These are phyloP conservation scores for Metarhizium rileyi DNA, from an alignment of 2,329 filamentous ascomycete species.

Conservation along the genomic window DNA sequence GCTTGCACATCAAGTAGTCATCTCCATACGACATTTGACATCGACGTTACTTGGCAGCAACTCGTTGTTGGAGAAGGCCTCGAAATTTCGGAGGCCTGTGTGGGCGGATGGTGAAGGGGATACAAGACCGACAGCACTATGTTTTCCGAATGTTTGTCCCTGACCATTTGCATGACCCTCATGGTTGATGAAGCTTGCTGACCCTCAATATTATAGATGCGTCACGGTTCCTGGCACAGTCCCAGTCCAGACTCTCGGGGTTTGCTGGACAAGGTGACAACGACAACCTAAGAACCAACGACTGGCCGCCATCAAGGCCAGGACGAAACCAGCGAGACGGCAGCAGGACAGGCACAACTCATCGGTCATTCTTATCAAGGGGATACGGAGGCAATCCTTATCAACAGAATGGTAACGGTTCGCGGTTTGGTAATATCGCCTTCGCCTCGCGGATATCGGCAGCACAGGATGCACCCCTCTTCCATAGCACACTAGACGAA, in stretches of 20 bases:
- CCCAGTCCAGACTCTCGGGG: conserved; percentile 76
- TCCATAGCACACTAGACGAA: conserved; percentile 83
- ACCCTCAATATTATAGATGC: conserved; percentile 54
- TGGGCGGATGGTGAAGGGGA: conserved; percentile 22
- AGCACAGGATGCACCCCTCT: conserved; percentile 76
- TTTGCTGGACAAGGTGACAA: conserved; percentile 49
- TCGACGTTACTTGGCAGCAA: neutral
- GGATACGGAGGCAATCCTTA: conserved; percentile 64
- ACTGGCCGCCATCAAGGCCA: conserved; percentile 25
- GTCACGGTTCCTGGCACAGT: conserved; percentile 92
- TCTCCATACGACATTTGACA: neutral
- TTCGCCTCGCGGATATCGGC: conserved; percentile 69
- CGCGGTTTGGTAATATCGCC: conserved; percentile 60
- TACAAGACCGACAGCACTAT: conserved; percentile 17
- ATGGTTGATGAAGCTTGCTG: neutral
- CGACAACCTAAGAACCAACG: conserved; percentile 18
- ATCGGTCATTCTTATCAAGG: conserved; percentile 35
- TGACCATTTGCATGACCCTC: neutral
- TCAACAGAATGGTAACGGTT: conserved; percentile 61
- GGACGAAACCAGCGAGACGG: conserved; percentile 22
- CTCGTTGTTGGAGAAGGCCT: neutral
- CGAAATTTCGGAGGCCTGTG: conserved; percentile 15
- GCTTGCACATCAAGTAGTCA: neutral
- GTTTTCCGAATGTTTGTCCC: conserved; percentile 71
- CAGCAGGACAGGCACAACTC: conserved; percentile 19